Evolutionary conservation across 768 basidiomycete species (phyloP).

Genomic region (Thelephora aurantiotincta): DNA sequence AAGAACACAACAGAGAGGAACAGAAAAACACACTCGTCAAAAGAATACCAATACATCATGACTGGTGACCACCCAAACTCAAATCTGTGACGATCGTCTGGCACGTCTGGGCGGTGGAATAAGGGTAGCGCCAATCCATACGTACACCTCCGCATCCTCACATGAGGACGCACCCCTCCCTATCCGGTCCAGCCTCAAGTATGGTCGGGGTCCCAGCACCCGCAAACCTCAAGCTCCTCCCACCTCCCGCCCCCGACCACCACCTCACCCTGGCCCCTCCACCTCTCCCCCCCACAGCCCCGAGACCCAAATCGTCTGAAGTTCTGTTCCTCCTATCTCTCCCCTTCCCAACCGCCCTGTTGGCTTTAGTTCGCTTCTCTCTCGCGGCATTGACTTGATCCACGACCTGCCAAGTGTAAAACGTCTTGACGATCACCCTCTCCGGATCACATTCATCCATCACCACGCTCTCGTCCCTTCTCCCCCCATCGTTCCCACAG

Average conservation of each 20-base stretch:
- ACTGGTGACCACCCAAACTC: too few relatives aligned
- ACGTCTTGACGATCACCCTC: constrained; percentile 69
- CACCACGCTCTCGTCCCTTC: constrained; percentile 21
- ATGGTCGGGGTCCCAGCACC: constrained; percentile 38
- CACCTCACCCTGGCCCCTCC: too few relatives aligned
- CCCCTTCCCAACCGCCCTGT: constrained; percentile 24
- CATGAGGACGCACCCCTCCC: constrained; percentile 60
- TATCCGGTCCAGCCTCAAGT: constrained; percentile 22
- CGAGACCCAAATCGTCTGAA: constrained; percentile 12
- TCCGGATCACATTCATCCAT: constrained; percentile 72
- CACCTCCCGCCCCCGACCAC: too few relatives aligned
- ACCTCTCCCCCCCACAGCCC: background rate
- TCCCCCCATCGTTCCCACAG: too few relatives aligned
- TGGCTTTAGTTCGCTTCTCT: constrained; percentile 48
- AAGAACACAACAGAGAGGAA: too few relatives aligned
- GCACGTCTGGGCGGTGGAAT: background rate
- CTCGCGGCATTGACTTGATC: constrained; percentile 56
- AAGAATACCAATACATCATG: constrained; percentile 1
- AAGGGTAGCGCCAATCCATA: too few relatives aligned
- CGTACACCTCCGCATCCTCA: constrained; percentile 22
- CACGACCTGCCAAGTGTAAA: constrained; percentile 78
- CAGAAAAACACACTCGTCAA: background rate
- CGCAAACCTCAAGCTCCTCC: constrained; percentile 16
- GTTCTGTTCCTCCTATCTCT: constrained; percentile 22
- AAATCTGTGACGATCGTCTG: too few relatives aligned